Evolutionary conservation across 129 eudicot genomes (phyloP).

Genomic region (Logfia minima): DNA sequence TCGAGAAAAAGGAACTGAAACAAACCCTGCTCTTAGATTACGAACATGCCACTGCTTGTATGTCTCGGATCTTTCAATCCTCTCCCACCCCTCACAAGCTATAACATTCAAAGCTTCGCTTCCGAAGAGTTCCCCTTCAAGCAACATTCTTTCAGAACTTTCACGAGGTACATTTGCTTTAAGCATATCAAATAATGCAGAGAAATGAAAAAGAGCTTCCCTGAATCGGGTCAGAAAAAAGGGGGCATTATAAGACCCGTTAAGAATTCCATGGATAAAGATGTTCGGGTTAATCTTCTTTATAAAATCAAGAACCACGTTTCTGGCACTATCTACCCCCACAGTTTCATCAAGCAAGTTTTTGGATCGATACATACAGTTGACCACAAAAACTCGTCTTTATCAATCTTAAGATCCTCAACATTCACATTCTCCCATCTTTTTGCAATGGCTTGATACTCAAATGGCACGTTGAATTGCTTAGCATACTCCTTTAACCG

Average conservation of each 20-base stretch:
- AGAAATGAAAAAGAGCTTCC: conserved; percentile 73
- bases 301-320: conserved; percentile 54
- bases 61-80: conserved; percentile 73
- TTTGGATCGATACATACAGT: conserved; percentile 56
- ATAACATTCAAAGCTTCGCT: conserved; percentile 73
- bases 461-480: conserved; percentile 59
- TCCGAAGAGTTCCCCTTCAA: conserved; percentile 74
- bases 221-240: conserved; percentile 78
- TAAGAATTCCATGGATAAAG: conserved; percentile 68
- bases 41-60: conserved; percentile 88
- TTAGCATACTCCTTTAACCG: conserved; percentile 59
- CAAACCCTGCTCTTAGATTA: conserved; percentile 54
- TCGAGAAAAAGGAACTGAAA: conserved; percentile 42
- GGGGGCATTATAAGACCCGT: conserved; percentile 75
- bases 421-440: conserved; percentile 62
- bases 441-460: conserved; percentile 64
- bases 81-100: conserved; percentile 88
- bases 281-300: conserved; percentile 56
- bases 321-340: conserved; percentile 56
- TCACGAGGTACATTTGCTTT: conserved; percentile 65
- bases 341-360: conserved; percentile 75
- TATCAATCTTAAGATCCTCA: conserved; percentile 62
- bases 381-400: conserved; percentile 62
- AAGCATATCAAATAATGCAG: conserved; percentile 79
- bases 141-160: conserved; percentile 51